Evolutionary conservation across 805 yeast species (phyloP).

Genomic region (Candida ortonii): DNA sequence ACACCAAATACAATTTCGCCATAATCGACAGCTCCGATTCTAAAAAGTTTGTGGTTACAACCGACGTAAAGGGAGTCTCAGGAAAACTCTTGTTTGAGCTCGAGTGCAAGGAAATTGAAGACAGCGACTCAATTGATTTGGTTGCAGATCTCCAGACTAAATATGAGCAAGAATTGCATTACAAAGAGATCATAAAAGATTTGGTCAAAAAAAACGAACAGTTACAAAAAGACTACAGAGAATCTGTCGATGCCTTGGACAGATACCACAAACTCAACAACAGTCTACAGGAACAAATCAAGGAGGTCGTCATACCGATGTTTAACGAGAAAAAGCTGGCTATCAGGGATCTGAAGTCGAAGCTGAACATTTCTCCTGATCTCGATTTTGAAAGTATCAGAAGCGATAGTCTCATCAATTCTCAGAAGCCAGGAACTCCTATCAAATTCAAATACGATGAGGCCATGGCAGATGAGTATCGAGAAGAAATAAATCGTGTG

Average conservation of each 20-base stretch:
- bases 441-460: conserved; percentile 19
- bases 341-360: conserved; percentile 8
- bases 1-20: conserved; percentile 11
- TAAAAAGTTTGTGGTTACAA: conserved; percentile 11
- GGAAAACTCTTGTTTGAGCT: conserved; percentile 16
- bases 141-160: conserved; percentile 13
- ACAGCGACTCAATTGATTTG: conserved; percentile 11
- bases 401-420: conserved; percentile 8
- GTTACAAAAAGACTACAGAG: conserved; percentile 7
- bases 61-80: conserved; percentile 12
- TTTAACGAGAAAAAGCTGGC: conserved; percentile 18
- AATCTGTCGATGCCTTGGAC: conserved; percentile 7
- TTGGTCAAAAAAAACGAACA: conserved; percentile 7
- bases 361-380: conserved; percentile 1
- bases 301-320: conserved; percentile 17
- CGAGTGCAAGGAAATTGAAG: conserved; percentile 4
- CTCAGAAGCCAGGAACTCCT: conserved; percentile 19
- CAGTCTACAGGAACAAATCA: conserved; percentile 7
- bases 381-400: conserved; percentile 15
- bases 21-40: conserved; percentile 4
- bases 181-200: conserved; percentile 7
- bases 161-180: conserved; percentile 14
- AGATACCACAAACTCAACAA: conserved; percentile 4
- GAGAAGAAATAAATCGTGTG: conserved; percentile 14
- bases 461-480: conserved; percentile 9